Evolutionary conservation across 345 rosid genomes (phyloP).

Genomic region (Salix arbutifolia): DNA sequence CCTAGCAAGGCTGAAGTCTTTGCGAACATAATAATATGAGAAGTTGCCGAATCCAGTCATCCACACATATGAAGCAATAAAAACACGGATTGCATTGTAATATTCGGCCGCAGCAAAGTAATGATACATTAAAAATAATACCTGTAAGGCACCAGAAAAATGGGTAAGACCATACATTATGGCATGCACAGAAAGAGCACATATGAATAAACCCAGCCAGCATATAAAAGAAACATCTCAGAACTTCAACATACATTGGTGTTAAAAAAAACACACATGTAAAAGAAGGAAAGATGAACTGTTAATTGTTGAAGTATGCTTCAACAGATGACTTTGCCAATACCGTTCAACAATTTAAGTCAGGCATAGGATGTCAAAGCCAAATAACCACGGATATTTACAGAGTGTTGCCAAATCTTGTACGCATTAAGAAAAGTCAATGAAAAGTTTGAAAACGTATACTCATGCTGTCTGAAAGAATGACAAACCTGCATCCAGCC

Average conservation of each 20-base stretch:
- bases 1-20: conserved; percentile 90
- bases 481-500: conserved; percentile 99
- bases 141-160: conserved; percentile 48
- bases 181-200: neutral
- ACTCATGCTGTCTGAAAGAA: conserved; percentile 8
- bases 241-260: neutral
- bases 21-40: conserved; percentile 95
- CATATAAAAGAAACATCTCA: neutral
- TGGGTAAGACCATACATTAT: conserved; percentile 7
- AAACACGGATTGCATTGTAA: conserved; percentile 87
- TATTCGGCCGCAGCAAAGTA: conserved; percentile 96
- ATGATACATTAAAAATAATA: conserved; percentile 96
- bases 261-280: neutral
- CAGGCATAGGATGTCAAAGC: neutral
- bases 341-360: neutral
- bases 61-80: conserved; percentile 99
- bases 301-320: neutral
- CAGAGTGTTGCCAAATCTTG: neutral
- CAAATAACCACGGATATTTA: neutral
- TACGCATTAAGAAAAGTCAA: neutral
- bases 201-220: conserved; percentile 12
- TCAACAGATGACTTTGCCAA: neutral
- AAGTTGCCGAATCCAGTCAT: conserved; percentile 99
- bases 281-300: neutral
- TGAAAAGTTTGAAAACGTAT: neutral